Evolutionary conservation across 2,329 filamentous ascomycete species (phyloP), one percentile per base, ranked within the genome.

Genomic region (Periglandula ipomoeae): DNA sequence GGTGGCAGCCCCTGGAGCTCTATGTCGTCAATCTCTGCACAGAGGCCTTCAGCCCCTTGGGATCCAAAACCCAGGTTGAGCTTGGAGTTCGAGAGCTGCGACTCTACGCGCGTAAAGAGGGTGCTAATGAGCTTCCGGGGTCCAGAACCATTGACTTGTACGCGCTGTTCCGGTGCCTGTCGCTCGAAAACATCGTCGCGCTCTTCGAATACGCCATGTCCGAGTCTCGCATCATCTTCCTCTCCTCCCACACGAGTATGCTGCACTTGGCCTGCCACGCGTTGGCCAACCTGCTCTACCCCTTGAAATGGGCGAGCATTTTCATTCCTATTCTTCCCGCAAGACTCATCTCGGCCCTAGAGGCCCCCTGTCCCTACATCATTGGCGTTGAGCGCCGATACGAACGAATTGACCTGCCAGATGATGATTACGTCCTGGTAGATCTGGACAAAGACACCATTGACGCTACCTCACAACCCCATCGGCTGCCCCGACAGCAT

Each of bases 1-100:
- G 89, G 62, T 98, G 93, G 93, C 91, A 96, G 65, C 93, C 93
- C 13, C 71, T 98, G 52, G 93, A 98, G 70, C 84, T 90, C 61
- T 98, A 97, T 65, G 90, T 98, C 30, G 85, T 97, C 69, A 97
- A 97, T 64, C 75, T 98, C 30, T 98, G 93, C 68, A 90, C 90
- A 9, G 91, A 97, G 68, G 93, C 93, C 2, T 85, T 94, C 60
- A 91, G 87, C 60, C 93, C 93, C 1, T 80, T 95, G 45, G 87
- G 86, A 30, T 97, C 93, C 35, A 91, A 94, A 68, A 97, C 91
- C 0, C 93, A 98, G 64, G 89, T 97, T 27, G 93, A 98, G 68
- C 75, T 97, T 34, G 84, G 86, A 1, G 81, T 98, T 27, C 81
- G 93, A 50, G 93, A 98, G 64, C 70, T 98, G 56, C 85, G 89